Evolutionary conservation across 2,329 filamentous ascomycete species (phyloP).

Genomic region (Bipolaris oryzae): DNA sequence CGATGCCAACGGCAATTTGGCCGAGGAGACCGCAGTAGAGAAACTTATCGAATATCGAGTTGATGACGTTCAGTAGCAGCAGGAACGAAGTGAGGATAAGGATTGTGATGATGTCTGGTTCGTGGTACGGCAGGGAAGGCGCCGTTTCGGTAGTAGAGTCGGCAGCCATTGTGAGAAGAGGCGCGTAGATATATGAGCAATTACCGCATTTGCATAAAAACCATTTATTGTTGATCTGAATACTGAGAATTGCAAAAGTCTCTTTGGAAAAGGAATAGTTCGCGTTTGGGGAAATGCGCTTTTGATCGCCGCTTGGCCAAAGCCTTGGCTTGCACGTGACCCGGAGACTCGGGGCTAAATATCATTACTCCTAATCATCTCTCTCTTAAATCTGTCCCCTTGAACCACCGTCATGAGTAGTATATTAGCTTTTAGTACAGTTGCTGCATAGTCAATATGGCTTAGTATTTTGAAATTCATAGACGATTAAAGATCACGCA

Average conservation of each 20-base stretch:
- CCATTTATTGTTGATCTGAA: not conserved
- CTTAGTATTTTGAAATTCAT: too few species aligned
- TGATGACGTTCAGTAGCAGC: conserved; percentile 65
- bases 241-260: not conserved
- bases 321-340: not conserved
- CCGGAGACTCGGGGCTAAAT: not conserved
- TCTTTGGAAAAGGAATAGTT: not conserved
- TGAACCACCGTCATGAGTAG: too few species aligned
- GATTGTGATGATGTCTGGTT: conserved; percentile 65
- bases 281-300: not conserved
- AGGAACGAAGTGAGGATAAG: conserved; percentile 68
- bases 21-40: conserved; percentile 75
- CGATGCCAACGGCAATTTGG: conserved; percentile 72
- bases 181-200: not conserved
- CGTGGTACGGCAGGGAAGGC: conserved; percentile 61
- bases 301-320: not conserved
- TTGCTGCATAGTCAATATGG: too few species aligned
- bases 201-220: not conserved
- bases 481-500: too few species aligned
- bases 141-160: not conserved
- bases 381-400: too few species aligned
- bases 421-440: too few species aligned
- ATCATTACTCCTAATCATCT: too few species aligned
- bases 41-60: conserved; percentile 62
- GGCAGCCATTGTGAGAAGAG: not conserved